Evolutionary conservation across 768 basidiomycete species (phyloP).

Genomic region (Xerocomus brunneocitrinus): DNA sequence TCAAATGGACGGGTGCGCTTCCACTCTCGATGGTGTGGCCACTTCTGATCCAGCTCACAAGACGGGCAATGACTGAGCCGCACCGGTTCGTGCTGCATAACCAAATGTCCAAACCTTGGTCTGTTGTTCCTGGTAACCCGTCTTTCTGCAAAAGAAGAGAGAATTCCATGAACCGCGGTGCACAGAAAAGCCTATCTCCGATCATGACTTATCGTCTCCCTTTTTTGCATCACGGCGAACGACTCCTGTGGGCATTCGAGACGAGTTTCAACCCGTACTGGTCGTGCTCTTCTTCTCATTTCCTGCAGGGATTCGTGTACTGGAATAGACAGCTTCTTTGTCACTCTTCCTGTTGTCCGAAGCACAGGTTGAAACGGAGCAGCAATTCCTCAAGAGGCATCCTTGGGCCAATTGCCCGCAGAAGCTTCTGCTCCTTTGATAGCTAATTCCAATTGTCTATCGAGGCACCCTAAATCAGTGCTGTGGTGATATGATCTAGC

Average conservation of each 20-base stretch:
- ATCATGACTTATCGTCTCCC: constrained; percentile 23
- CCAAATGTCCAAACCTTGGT: neutral
- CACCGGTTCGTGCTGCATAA: constrained; percentile 7
- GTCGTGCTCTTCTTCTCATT: constrained; percentile 6
- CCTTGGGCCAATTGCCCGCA: constrained; percentile 10
- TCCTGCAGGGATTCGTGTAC: constrained; percentile 10
- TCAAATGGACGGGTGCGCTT: neutral
- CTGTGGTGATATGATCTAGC: constrained; percentile 11
- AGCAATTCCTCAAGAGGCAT: constrained; percentile 8
- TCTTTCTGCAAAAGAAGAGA: constrained; percentile 1
- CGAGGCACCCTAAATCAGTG: constrained; percentile 1
- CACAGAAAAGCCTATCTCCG: constrained; percentile 27
- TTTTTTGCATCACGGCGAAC: constrained; percentile 36
- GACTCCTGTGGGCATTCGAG: constrained; percentile 51
- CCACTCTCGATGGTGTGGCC: neutral
- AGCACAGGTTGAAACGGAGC: constrained; percentile 13
- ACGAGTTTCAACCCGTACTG: constrained; percentile 1
- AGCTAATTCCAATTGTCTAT: constrained; percentile 5
- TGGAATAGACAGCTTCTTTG: constrained; percentile 17
- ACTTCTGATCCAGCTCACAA: too few relatives aligned
- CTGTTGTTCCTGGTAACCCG: too few relatives aligned
- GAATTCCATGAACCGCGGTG: neutral
- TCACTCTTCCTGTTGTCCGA: constrained; percentile 1
- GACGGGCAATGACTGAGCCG: neutral
- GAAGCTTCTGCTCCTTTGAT: constrained; percentile 26